Evolutionary conservation across 805 yeast genomes (phyloP), one percentile per base, ranked within the genome.

Genomic region (Lachancea nothofagi): DNA sequence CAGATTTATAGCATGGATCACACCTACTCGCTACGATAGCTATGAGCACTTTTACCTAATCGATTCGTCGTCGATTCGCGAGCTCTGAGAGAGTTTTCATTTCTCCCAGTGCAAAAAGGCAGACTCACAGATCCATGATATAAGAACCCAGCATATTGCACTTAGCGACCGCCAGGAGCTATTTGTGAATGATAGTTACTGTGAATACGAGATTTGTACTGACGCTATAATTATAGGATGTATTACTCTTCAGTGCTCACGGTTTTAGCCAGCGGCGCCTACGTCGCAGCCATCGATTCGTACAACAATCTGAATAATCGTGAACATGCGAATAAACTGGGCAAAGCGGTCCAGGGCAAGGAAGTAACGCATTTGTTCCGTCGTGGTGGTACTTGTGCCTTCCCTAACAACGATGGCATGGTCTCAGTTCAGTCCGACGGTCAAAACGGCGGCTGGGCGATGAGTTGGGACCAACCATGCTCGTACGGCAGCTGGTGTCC

Each of bases 401-500:
- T 87, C 65, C 95, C 95, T 25, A 47, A 71, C 18, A 67, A 72
- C 50, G 68, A 68, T 19, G 88, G 87, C 7, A 69, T 88, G 52
- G 90, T 87, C 13, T 66, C 79, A 2, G 81, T 86, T 36, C 78
- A 86, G 37, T 66, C 71, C 6, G 58, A 59, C 25, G 73, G 77
- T 21, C 49, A 59, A 13, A 83, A 82, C 52, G 88, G 72, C 36
- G 96, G 96, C 18, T 88, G 95, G 95, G 96, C 95, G 36, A 71
- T 83, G 74, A 74, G 79, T 49, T 77, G 77, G 36, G 93, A 83
- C 60, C 82, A 79, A 53, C 53, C 69, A 26, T 87, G 96, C 62
- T 60, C 78, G 3, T 69, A 81, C 19, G 95, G 93, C n/a, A 64
- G 70, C 22, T 88, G 79, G 74, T 87, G 96, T 62, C 96, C 95